Base-by-base conservation (phyloP, 2,329 filamentous ascomycete species). In the Nannizziopsis barbatae region DNA sequence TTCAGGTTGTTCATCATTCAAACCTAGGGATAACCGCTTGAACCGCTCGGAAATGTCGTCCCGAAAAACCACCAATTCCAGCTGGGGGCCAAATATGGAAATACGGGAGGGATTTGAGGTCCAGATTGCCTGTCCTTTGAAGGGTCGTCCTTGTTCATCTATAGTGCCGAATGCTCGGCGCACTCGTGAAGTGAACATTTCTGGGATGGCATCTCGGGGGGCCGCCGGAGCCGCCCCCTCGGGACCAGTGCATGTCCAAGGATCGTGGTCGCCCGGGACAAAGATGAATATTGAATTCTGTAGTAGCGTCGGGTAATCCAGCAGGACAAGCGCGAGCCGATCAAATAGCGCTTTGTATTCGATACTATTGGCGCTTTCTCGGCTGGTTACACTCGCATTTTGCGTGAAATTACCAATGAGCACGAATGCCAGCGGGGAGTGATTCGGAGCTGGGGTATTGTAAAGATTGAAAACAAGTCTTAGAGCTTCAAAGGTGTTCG, bases 341-440 rank as follows among this genome's bases (percentile, higher is more conserved):
- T 98, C 88, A 64, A 96, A 95, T 62, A 85, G 83, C 67, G 96
- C 92, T 70, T 96, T 96, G 71, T 95, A 96, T 67, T 94, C 88
- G 57, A 96, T 89, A 65, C 86, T 90, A 33, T 86, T 86, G 18
- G 83, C 81, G 38, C 77, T 82, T 33, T 80, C 82, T 20, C 80
- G 79, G 46, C 84, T 82, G 22, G 75, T 73, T 60, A 82, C 73
- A 45, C 71, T 70, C 17, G 77, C 72, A 55, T 72, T 70, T 40
- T 72, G 74, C 47, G 74, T 73, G 60, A 98, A 96, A 64, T 92
- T 94, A 33, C 92, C 92, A 41, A 86, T 80, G 5, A 98, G 68
- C 39, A 95, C 72, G 59, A 96, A 90, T 1, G 80, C 76, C 58
- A 94, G 75, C 0, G 92, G 90, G 1, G 79, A 77, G 14, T 79